Percentiles rank a stretch among this genome's conserved stretches.
Conservation (phyloP, 805 yeast species). For the Saccharomycopsis sp. region DNA sequence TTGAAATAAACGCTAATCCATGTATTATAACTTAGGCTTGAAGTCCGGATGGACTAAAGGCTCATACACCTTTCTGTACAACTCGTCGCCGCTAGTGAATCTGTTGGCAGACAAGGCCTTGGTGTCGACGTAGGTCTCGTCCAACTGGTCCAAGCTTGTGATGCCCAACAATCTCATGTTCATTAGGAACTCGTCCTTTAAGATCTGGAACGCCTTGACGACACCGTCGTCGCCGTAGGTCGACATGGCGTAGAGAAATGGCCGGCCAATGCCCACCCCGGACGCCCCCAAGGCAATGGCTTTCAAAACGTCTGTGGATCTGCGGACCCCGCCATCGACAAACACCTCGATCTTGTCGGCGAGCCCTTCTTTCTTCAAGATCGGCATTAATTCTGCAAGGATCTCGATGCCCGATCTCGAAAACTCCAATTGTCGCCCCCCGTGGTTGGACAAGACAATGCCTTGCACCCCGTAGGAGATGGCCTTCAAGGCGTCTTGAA, state of each 20-base stretch:
- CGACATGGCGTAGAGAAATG: slow-evolving; percentile 54
- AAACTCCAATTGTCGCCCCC: slow-evolving; percentile 82
- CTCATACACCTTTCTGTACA: slow-evolving; percentile 48
- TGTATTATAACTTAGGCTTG: slow-evolving; percentile 26
- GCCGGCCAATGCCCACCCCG: slow-evolving; percentile 64
- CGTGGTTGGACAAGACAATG: slow-evolving; percentile 81
- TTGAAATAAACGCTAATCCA: too few species aligned
- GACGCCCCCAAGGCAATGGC: slow-evolving; percentile 63
- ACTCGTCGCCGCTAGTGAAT: slow-evolving; percentile 38
- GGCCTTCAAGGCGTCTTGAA: slow-evolving; percentile 69
- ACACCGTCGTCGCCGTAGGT: slow-evolving; percentile 61
- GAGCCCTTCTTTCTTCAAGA: slow-evolving; percentile 36
- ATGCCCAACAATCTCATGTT: slow-evolving; percentile 77
- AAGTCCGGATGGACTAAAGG: slow-evolving; percentile 46
- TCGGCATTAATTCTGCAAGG: slow-evolving; percentile 53
- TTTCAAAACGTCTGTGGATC: slow-evolving; percentile 59
- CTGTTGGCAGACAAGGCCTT: slow-evolving; percentile 32
- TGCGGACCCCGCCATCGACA: slow-evolving; percentile 61
- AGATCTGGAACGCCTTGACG: slow-evolving; percentile 45
- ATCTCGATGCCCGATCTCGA: slow-evolving; percentile 72
- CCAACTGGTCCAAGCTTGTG: slow-evolving; percentile 47
- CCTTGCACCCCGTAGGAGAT: slow-evolving; percentile 65
- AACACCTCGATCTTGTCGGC: slow-evolving; percentile 47
- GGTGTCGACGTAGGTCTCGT: slow-evolving; percentile 53
- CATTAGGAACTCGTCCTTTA: slow-evolving; percentile 64